phyloP scores from a whole-genome alignment of 805 yeast species.

The Nakazawaea wyomingensis region DNA sequence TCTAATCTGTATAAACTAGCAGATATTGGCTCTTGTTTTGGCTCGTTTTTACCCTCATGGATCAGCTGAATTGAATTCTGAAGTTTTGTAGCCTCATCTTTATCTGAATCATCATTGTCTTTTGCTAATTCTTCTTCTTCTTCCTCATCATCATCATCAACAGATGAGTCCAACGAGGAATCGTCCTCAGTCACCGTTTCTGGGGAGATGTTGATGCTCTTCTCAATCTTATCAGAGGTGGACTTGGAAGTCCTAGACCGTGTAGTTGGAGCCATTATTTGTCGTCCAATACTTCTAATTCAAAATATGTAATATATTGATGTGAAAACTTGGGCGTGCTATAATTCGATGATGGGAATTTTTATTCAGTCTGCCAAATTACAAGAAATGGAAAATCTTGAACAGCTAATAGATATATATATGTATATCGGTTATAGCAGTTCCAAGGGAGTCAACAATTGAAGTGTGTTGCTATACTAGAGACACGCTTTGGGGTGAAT shows the following conservation, averaged over 20 bases:
- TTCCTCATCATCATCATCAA: background rate
- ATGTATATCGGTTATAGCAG: no score
- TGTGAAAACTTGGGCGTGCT: no score
- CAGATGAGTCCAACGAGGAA: background rate
- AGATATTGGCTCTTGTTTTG: constrained; percentile 5
- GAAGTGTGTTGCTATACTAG: no score
- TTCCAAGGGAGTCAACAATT: no score
- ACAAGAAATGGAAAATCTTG: no score
- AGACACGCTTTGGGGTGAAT: no score
- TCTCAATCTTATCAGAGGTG: background rate
- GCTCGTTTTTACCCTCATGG: background rate
- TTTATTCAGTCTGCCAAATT: no score
- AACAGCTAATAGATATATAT: no score
- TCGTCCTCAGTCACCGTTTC: constrained; percentile 1
- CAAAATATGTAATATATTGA: no score
- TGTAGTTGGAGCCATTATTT: constrained; percentile 6
- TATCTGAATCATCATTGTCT: no score
- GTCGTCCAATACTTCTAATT: no score
- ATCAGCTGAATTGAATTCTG: background rate
- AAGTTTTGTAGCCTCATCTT: constrained; percentile 1
- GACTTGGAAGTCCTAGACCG: background rate
- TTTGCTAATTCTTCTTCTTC: background rate
- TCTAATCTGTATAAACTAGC: constrained; percentile 18
- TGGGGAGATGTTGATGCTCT: background rate
- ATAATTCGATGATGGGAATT: no score